Evolutionary conservation across 2,329 filamentous ascomycete genomes (phyloP), one percentile per base, ranked within the genome.

Genomic region (Alternaria panax): DNA sequence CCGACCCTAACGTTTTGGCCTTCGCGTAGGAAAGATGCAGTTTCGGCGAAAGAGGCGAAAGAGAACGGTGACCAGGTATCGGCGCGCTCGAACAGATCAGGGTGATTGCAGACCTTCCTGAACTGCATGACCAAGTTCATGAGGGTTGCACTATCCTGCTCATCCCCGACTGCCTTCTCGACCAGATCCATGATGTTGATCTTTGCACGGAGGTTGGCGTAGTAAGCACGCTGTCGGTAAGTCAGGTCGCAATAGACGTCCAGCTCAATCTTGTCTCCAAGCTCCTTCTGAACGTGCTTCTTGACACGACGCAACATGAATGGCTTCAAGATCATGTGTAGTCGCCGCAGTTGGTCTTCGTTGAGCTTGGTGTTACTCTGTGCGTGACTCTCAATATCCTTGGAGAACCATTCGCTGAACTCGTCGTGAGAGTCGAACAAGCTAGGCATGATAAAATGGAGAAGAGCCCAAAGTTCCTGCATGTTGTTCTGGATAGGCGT

Each of bases 41-140:
- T 97, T 81, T 99, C 95, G 14, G 93, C 95, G 79, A 94, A 99
- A 75, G 90, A 87, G n/a, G 89, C 88, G 69, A 90, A 88, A 1
- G 92, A 90, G 71, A 94, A 90, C 0, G 95, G 92, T 8, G 93
- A 97, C 24, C 87, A 90, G 8, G 92, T 96, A 62, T 98, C 94
- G 9, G 94, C 93, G 45, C 95, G 90, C 79, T 99, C 93, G 69
- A 99, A 99, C 32, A 99, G 81, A 80, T 99, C 95, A 0, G 95
- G 95, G 76, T 99, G 95, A 75, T 99, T 99, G 82, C 95, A 99
- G 57, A 99, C 95, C 81, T 99, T 99, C 71, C 95, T 88, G 86
- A 99, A 99, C 80, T 99, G 95, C 95, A 99, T 99, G 64, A 99
- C 95, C 66, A 99, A 84, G 79, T 99, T 99, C 95, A 99, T 98